Percentiles rank a stretch among this genome's conserved stretches.
phyloP scores from a whole-genome alignment of 805 yeast genomes.

The Barnettozyma vustinii region DNA sequence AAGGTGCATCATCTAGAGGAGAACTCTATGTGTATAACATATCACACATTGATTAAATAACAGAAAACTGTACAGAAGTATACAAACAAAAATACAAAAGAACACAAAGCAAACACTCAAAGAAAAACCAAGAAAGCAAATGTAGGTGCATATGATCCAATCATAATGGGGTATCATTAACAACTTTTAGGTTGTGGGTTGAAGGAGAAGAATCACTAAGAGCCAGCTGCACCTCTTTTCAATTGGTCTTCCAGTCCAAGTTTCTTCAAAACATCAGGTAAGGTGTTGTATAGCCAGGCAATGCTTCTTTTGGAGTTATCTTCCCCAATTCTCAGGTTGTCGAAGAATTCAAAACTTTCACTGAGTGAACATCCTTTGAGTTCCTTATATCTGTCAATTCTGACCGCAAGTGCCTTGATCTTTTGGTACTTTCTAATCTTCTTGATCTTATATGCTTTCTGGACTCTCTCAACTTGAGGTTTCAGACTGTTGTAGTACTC shows the following conservation, averaged over 20 bases:
- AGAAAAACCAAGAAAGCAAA: slow-evolving; percentile 50
- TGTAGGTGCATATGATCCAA: slow-evolving; percentile 11
- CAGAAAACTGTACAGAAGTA: not conserved
- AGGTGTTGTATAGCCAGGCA: slow-evolving; percentile 33
- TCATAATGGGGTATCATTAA: not conserved
- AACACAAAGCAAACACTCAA: not conserved
- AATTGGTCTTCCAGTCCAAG: slow-evolving; percentile 25
- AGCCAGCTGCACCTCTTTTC: slow-evolving; percentile 17
- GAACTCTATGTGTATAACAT: not conserved
- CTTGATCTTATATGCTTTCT: slow-evolving; percentile 29
- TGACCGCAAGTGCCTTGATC: slow-evolving; percentile 31
- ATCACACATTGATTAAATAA: not conserved
- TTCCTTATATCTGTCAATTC: slow-evolving; percentile 30
- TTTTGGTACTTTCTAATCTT: slow-evolving; percentile 34
- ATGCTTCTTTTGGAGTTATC: slow-evolving; percentile 28
- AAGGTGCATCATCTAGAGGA: too few relatives aligned
- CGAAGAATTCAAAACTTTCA: slow-evolving; percentile 29
- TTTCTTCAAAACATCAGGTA: slow-evolving; percentile 27
- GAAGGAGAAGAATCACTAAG: not conserved
- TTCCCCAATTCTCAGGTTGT: slow-evolving; percentile 26
- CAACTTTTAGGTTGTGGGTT: not conserved
- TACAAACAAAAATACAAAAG: too few relatives aligned
- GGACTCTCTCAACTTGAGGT: slow-evolving; percentile 31
- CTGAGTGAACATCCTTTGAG: slow-evolving; percentile 22
- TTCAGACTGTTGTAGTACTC: slow-evolving; percentile 29